These are phyloP conservation scores for Corymbia citriodora DNA, from an alignment of 441 rosid genomes.

Conservation along the genomic window DNA sequence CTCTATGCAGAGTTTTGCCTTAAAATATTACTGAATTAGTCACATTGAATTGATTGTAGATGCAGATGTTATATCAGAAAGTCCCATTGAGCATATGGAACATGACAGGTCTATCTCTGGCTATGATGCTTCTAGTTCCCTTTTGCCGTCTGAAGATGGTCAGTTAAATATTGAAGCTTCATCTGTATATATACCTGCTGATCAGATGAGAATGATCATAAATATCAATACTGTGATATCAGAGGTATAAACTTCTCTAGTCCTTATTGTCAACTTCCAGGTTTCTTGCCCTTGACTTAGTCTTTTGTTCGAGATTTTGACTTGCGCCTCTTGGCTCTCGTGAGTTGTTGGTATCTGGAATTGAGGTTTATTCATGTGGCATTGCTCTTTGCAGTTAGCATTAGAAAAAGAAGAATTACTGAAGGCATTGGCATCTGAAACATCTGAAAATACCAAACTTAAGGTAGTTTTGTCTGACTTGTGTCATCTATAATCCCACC, in stretches of 20 bases:
- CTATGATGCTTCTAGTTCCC: conserved; percentile 31
- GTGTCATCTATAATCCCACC: background rate
- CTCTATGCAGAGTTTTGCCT: background rate
- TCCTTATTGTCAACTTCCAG: background rate
- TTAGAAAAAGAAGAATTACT: conserved; percentile 87
- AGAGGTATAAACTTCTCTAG: conserved; percentile 44
- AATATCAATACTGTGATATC: conserved; percentile 67
- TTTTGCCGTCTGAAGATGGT: conserved; percentile 34
- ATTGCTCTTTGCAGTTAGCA: conserved; percentile 51
- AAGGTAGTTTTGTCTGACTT: conserved; percentile 41
- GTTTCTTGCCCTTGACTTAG: background rate
- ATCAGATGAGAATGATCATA: conserved; percentile 69
- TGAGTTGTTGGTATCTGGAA: background rate
- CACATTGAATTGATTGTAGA: conserved; percentile 8
- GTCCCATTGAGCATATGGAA: conserved; percentile 31
- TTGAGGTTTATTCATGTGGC: background rate
- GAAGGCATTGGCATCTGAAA: conserved; percentile 71
- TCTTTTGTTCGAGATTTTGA: background rate
- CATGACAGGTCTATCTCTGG: conserved; percentile 17
- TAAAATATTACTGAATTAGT: background rate
- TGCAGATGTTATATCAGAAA: conserved; percentile 32
- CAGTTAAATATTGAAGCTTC: conserved; percentile 38
- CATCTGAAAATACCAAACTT: conserved; percentile 62
- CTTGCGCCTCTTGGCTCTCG: background rate
- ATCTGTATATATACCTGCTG: conserved; percentile 63